phyloP scores from a whole-genome alignment of 2,329 filamentous ascomycete species.

The Calonectria hawksworthii region DNA sequence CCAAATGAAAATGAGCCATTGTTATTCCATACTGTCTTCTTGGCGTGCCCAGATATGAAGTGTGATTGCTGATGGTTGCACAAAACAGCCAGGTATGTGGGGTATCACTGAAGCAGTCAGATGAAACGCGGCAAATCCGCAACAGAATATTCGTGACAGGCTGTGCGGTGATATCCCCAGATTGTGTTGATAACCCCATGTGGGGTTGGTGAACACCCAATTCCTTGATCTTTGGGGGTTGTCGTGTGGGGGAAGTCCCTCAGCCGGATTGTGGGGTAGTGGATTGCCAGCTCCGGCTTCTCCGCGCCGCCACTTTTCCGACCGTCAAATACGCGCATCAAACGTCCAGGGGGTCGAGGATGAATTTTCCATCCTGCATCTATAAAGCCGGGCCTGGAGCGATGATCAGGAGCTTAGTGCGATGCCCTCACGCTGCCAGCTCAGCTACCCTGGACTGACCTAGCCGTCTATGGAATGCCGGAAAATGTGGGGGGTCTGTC shows the following conservation, averaged over 20 bases:
- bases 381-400: background rate
- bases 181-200: background rate
- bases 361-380: background rate
- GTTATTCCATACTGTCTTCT: background rate
- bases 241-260: background rate
- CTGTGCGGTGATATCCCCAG: background rate
- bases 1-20: background rate
- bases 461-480: background rate
- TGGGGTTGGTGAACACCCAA: background rate
- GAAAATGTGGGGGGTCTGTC: background rate
- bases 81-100: background rate
- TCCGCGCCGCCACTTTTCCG: background rate
- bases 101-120: background rate
- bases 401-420: background rate
- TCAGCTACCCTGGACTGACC: background rate
- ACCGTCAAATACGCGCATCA: background rate
- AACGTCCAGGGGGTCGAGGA: background rate
- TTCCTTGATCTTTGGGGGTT: background rate
- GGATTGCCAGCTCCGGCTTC: background rate
- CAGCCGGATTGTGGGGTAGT: background rate
- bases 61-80: background rate
- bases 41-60: background rate
- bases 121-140: background rate
- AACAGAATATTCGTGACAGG: background rate
- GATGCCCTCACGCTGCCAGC: background rate